These are phyloP conservation scores for Pholiota molesta DNA, from an alignment of 768 basidiomycete species.

Conservation along the genomic window DNA sequence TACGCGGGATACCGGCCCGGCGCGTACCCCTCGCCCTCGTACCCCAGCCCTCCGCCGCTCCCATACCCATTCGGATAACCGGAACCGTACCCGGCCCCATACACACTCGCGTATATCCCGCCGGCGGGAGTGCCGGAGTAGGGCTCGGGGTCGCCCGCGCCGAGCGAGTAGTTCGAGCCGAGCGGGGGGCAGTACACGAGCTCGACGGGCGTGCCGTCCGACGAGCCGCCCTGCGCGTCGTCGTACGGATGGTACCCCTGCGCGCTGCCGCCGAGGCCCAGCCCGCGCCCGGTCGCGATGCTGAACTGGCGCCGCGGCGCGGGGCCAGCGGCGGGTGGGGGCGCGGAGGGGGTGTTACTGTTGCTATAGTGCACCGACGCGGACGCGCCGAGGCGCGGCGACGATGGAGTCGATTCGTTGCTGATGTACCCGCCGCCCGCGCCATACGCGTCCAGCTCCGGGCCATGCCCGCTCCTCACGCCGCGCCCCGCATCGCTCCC, in stretches of 20 bases:
- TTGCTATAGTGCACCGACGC: too few relatives aligned
- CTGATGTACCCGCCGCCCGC: neutral
- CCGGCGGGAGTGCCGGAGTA: slow-evolving; percentile 13
- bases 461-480: slow-evolving; percentile 15
- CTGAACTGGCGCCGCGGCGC: slow-evolving; percentile 10
- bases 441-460: neutral
- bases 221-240: slow-evolving; percentile 26
- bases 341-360: too few relatives aligned
- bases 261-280: neutral
- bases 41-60: neutral
- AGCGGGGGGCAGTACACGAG: slow-evolving; percentile 71
- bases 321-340: too few relatives aligned
- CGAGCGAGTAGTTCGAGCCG: slow-evolving; percentile 37
- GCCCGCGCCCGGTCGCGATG: slow-evolving; percentile 11
- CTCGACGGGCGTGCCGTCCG: slow-evolving; percentile 59
- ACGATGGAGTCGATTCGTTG: neutral
- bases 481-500: slow-evolving; percentile 20
- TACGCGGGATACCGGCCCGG: slow-evolving; percentile 15
- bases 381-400: neutral
- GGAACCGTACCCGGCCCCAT: slow-evolving; percentile 10
- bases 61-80: neutral
- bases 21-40: neutral
- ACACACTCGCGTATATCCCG: slow-evolving; percentile 1
- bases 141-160: slow-evolving; percentile 12
- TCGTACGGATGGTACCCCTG: slow-evolving; percentile 3